A percentile compares a stretch with the other conserved stretches of the same genome.
Conservation (phyloP, 2,329 filamentous ascomycete genomes). For the Aspergillus fumigatiaffinis region DNA sequence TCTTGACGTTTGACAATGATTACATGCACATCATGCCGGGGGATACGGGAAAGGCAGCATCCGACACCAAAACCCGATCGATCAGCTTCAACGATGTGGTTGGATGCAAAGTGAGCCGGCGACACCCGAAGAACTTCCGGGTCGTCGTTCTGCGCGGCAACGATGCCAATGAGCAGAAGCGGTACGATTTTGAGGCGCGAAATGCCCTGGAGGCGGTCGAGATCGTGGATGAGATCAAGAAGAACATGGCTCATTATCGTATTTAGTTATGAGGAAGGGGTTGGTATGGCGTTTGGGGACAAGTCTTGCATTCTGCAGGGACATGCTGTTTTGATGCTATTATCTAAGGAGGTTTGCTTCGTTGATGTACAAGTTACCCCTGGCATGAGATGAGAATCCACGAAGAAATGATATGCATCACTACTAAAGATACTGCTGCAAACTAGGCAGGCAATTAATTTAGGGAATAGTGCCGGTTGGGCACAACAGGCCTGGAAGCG, state of each 20-base stretch:
- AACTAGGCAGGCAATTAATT: neutral
- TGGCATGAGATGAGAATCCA: neutral
- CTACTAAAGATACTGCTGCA: neutral
- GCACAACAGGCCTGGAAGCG: neutral
- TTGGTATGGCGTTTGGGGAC: neutral
- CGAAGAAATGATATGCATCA: neutral
- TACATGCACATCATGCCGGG: conserved; percentile 63
- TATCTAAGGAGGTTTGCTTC: neutral
- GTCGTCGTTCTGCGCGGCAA: conserved; percentile 58
- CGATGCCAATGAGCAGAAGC: conserved; percentile 61
- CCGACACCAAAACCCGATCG: conserved; percentile 55
- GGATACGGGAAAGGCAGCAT: conserved; percentile 51
- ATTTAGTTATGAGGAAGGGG: conserved; percentile 19
- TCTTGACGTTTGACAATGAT: conserved; percentile 61
- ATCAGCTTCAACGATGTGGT: conserved; percentile 63
- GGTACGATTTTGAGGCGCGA: conserved; percentile 63
- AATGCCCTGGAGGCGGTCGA: conserved; percentile 56
- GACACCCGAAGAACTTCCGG: conserved; percentile 61
- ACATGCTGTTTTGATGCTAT: neutral
- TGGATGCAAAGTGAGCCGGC: conserved; percentile 61
- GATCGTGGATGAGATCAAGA: conserved; percentile 62
- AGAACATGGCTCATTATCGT: conserved; percentile 49
- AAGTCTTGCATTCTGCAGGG: neutral
- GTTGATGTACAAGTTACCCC: neutral
- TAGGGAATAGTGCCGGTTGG: neutral